phyloP scores from a whole-genome alignment of 2,329 filamentous ascomycete species.

The Verticillium nubilum region DNA sequence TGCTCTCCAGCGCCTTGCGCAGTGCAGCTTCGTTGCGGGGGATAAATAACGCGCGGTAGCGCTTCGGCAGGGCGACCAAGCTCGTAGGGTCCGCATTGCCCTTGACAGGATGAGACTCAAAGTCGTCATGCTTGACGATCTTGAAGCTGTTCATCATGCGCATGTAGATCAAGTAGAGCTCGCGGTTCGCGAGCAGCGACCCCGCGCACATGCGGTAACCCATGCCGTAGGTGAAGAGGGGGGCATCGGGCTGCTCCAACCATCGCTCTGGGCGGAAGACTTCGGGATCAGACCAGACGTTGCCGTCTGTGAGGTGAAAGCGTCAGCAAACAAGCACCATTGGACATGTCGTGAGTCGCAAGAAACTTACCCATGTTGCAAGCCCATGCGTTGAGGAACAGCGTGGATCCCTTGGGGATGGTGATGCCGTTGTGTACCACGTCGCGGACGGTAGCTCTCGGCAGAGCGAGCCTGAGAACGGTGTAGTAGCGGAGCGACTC shows the following conservation, averaged over 20 bases:
- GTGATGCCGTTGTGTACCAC: slow-evolving; percentile 50
- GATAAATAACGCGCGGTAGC: slow-evolving; percentile 53
- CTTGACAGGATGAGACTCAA: slow-evolving; percentile 53
- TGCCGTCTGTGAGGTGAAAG: slow-evolving; percentile 28
- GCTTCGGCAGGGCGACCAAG: slow-evolving; percentile 53
- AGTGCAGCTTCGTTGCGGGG: slow-evolving; percentile 29
- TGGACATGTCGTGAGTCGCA: background rate
- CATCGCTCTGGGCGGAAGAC: slow-evolving; percentile 45
- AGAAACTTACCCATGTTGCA: slow-evolving; percentile 57
- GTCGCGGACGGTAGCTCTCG: slow-evolving; percentile 55
- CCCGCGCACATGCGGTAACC: slow-evolving; percentile 66
- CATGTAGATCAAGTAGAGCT: slow-evolving; percentile 60
- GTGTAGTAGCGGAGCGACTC: slow-evolving; percentile 60
- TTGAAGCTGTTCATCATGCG: slow-evolving; percentile 57
- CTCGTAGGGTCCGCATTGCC: slow-evolving; percentile 58
- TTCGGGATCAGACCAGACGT: slow-evolving; percentile 53
- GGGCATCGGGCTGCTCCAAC: slow-evolving; percentile 58
- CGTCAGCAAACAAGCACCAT: background rate
- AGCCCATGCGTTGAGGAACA: slow-evolving; percentile 64
- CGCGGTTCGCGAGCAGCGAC: slow-evolving; percentile 56
- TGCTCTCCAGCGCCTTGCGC: background rate
- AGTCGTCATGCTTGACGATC: slow-evolving; percentile 46
- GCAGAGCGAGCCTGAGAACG: slow-evolving; percentile 57
- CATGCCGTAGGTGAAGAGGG: slow-evolving; percentile 60
- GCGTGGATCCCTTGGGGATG: slow-evolving; percentile 57